Base-by-base conservation (phyloP, 2,329 filamentous ascomycete species). In the Talaromyces rugulosus region DNA sequence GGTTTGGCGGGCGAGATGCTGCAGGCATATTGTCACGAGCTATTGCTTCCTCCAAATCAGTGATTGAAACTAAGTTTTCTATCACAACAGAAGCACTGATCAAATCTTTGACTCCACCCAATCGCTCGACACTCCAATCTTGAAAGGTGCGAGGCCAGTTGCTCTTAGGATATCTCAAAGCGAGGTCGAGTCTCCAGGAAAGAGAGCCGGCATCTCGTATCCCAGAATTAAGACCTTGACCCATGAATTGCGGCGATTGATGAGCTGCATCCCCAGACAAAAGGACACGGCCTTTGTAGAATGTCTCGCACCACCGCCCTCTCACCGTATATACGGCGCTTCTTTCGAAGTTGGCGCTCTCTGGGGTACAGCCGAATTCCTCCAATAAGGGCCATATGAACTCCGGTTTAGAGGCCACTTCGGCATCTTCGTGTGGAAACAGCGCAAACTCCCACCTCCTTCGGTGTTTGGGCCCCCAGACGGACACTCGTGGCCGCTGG, bases 391-490 rank as follows among this genome's bases (percentile, higher is more conserved):
- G 42, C 55, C 55, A 57, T 42, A 57, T 23, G 36, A 57, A 57
- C 9, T 30, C 36, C 7, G 34, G 55, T 28, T 57, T 36, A 28
- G 36, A n/a, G 16, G 36, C 55, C 42, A 28, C 47, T n/a, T 44
- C 42, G 16, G 27, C 11, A 23, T 42, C 18, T 30, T 57, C 55
- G 6, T 44, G 33, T 4, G 55, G 27, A 27, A 57, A 18, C 23
- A 57, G n/a, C 36, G 30, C 30, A 28, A 57, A 57, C 23, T 57
- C 55, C 55, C 55, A 57, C 44, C 55, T 57, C 14, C 55, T 44
- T n/a, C 55, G 55, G 18, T 31, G n/a, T 23, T 23, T 40, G 2
- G 31, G 11, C 2, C 55, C 55, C 28, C 23, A 57, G 2, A 57
- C 28, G 3, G 55, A 47, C 1, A 5, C 18, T 14, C 55, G 36